Conservation (phyloP, 1,284 basidiomycete genomes). For the Exsudoporus floridanus region DNA sequence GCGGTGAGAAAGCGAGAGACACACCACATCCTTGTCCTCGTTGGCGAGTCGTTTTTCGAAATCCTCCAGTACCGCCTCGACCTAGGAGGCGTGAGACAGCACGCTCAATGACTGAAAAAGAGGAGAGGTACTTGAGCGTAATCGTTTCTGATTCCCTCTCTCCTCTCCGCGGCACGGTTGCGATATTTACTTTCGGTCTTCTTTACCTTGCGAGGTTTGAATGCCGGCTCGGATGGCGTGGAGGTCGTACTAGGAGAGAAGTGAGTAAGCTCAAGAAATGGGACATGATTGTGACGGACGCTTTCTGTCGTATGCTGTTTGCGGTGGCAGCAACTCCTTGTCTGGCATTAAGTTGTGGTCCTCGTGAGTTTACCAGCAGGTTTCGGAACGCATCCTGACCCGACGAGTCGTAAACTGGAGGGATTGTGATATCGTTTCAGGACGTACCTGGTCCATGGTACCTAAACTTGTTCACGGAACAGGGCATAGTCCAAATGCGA, state of each 20-base stretch:
- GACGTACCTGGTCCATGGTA: slow-evolving; percentile 31
- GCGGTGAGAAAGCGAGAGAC: slow-evolving; percentile 18
- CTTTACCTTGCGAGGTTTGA: slow-evolving; percentile 77
- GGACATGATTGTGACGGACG: slow-evolving; percentile 18
- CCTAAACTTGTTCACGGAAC: neutral
- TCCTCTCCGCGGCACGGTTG: slow-evolving; percentile 68
- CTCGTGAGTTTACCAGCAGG: slow-evolving; percentile 32
- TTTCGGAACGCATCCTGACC: slow-evolving; percentile 43
- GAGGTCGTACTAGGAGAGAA: slow-evolving; percentile 31
- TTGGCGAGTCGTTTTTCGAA: slow-evolving; percentile 67
- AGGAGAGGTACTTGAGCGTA: slow-evolving; percentile 55
- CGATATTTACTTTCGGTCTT: slow-evolving; percentile 59
- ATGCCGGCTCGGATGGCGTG: slow-evolving; percentile 51
- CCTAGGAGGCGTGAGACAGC: slow-evolving; percentile 41
- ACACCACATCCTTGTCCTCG: slow-evolving; percentile 58
- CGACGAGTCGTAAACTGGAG: neutral
- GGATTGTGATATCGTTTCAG: neutral
- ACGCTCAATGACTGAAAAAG: neutral
- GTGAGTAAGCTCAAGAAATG: neutral
- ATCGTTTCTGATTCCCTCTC: slow-evolving; percentile 61
- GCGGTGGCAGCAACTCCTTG: neutral
- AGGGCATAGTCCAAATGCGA: too few relatives aligned
- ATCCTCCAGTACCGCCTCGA: slow-evolving; percentile 77
- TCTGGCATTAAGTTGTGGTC: slow-evolving; percentile 9
- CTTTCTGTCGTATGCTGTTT: slow-evolving; percentile 19